Percentiles rank a stretch among this genome's conserved stretches.
These are phyloP conservation scores for Citropsis articulata DNA, from an alignment of 345 rosid species.

Conservation along the genomic window DNA sequence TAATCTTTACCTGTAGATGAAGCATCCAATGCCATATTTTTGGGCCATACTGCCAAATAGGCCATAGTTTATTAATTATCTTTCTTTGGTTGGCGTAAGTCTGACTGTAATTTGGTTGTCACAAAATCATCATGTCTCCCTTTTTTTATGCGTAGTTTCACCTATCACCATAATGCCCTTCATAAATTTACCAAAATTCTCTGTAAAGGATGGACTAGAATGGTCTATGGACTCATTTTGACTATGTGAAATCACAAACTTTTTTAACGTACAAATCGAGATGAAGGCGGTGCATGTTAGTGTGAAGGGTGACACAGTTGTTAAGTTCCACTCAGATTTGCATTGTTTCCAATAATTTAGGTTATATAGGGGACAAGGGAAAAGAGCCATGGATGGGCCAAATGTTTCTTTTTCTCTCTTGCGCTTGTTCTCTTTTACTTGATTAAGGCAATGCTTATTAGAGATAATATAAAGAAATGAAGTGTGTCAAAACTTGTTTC, in stretches of 20 bases:
- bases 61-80: not conserved
- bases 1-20: conserved; percentile 4
- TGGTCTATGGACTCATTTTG: not conserved
- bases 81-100: not conserved
- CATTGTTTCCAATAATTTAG: conserved; percentile 8
- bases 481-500: conserved; percentile 17
- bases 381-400: conserved; percentile 35
- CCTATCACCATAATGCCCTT: not conserved
- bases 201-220: not conserved
- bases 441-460: not conserved
- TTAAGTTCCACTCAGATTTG: not conserved
- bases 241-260: not conserved
- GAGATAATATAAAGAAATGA: conserved; percentile 32
- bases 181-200: not conserved
- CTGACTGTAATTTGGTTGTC: not conserved
- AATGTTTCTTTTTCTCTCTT: conserved; percentile 2
- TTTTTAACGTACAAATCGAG: not conserved
- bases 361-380: conserved; percentile 33
- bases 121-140: not conserved
- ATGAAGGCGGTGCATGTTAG: conserved; percentile 4
- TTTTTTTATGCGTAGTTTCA: not conserved
- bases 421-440: conserved; percentile 30
- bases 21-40: conserved; percentile 8
- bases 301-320: conserved; percentile 14
- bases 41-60: not conserved